Base-by-base conservation (phyloP, 1,284 basidiomycete genomes). In the Mycena sp. region DNA sequence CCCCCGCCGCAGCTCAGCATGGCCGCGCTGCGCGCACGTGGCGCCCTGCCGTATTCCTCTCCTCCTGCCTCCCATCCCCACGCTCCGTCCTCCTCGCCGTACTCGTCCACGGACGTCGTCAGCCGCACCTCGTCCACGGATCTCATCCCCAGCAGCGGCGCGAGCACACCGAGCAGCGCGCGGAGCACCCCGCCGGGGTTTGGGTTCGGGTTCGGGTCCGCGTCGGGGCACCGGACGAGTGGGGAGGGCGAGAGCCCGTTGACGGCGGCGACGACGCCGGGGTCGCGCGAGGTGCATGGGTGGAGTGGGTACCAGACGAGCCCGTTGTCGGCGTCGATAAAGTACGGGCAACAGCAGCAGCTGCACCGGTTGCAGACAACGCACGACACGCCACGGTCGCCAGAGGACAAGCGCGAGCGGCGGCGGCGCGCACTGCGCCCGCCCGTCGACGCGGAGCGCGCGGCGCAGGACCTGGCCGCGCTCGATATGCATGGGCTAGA, bases 1-100 rank as follows among this genome's bases (percentile, higher is more conserved):
- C 51, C 61, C 5, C 65, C 65, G 35, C 65, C 65, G 4, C 56
- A 53, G 61, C 45, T 67, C 29, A 63, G 49, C 53, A 67, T 67
- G 65, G 19, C 46, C 14, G 61, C 65, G 4, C 52, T 60, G 41
- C 32, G n/a, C 63, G 21, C 41, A 26, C 9, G 53, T 49, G 43
- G n/a, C n/a, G n/a, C n/a, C n/a, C n/a, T n/a, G n/a, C n/a, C n/a
- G n/a, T n/a, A n/a, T n/a, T n/a, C n/a, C n/a, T n/a, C n/a, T n/a
- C n/a, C n/a, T n/a, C n/a, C n/a, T n/a, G n/a, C n/a, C n/a, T n/a
- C n/a, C n/a, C n/a, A n/a, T n/a, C n/a, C n/a, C n/a, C n/a, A n/a
- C n/a, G n/a, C n/a, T n/a, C n/a, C n/a, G n/a, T n/a, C n/a, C n/a
- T n/a, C n/a, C n/a, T n/a, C n/a, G n/a, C n/a, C n/a, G n/a, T n/a